Conservation (phyloP, 352 stramenopile genomes). For the Blastocystis sp. region DNA sequence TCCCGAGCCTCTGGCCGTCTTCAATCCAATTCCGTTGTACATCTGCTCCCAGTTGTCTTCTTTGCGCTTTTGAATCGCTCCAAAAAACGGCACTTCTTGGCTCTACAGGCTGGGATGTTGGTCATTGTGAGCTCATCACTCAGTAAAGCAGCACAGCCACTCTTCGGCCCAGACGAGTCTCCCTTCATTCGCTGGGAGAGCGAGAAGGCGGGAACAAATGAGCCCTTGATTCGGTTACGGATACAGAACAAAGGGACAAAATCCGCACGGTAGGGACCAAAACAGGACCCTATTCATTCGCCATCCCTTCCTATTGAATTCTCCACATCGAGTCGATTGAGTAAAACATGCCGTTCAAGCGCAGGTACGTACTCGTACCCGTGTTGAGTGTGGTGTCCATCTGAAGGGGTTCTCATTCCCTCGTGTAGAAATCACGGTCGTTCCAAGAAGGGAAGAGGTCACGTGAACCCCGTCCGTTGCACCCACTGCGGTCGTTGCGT, state of each 20-base stretch:
- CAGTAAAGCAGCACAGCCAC: too few relatives aligned
- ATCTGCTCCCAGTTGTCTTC: background rate
- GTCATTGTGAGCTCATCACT: too few relatives aligned
- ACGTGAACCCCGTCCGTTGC: slow-evolving; percentile 64
- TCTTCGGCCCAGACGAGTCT: too few relatives aligned
- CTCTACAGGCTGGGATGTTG: too few relatives aligned
- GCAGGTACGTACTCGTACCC: slow-evolving; percentile 59
- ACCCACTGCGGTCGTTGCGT: slow-evolving; percentile 66
- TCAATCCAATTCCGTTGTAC: slow-evolving; percentile 69
- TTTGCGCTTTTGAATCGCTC: background rate
- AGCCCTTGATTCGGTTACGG: too few relatives aligned
- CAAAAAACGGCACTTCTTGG: background rate
- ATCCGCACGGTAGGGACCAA: background rate
- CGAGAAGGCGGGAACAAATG: too few relatives aligned
- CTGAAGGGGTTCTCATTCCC: background rate
- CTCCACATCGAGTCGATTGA: background rate
- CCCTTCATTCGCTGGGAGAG: too few relatives aligned
- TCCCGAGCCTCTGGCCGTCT: slow-evolving; percentile 60
- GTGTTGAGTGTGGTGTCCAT: background rate
- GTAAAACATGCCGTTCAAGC: slow-evolving; percentile 63
- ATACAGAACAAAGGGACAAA: background rate
- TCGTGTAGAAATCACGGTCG: slow-evolving; percentile 61
- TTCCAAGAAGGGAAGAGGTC: slow-evolving; percentile 69
- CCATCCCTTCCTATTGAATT: background rate
- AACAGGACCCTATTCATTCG: background rate